Percentiles rank a stretch among this genome's conserved stretches.
Conservation (phyloP, 139 green algal species). For the Tetradesmus lagerheimii region DNA sequence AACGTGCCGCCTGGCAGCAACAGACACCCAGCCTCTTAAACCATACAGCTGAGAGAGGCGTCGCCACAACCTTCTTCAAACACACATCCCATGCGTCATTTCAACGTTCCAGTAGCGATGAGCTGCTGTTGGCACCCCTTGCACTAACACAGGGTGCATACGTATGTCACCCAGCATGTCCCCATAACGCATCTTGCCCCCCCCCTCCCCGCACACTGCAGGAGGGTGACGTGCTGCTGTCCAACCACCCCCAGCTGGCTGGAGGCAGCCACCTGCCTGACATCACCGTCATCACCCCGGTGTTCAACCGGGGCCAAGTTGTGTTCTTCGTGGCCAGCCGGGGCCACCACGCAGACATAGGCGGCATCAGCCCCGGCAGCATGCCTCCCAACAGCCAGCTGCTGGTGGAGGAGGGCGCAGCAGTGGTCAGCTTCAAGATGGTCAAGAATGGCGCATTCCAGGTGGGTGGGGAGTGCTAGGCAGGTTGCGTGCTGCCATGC, state of each 20-base stretch:
- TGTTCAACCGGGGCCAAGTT: conserved; percentile 80
- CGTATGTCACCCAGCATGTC: too few species aligned
- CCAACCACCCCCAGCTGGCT: conserved; percentile 95
- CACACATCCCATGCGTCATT: too few species aligned
- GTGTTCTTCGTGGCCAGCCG: conserved; percentile 95
- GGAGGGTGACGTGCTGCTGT: conserved; percentile 93
- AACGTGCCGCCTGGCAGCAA: too few species aligned
- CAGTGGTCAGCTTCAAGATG: conserved; percentile 96
- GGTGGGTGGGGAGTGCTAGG: conserved; percentile 50
- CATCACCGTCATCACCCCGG: conserved; percentile 99
- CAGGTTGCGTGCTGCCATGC: too few species aligned
- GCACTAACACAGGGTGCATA: too few species aligned
- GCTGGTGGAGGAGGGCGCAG: conserved; percentile 93
- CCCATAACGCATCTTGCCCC: too few species aligned
- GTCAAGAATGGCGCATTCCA: conserved; percentile 82
- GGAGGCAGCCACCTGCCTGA: conserved; percentile 97
- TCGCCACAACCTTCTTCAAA: too few species aligned
- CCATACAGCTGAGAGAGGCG: too few species aligned
- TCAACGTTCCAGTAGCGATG: too few species aligned
- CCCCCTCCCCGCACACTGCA: neutral
- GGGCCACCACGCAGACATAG: conserved; percentile 77
- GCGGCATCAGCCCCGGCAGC: conserved; percentile 93
- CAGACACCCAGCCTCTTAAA: too few species aligned
- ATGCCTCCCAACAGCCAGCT: conserved; percentile 93
- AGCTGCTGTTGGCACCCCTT: too few species aligned